Conservation (phyloP, 1,139 yeast species). For the Debaryomycetaceae sp. region DNA sequence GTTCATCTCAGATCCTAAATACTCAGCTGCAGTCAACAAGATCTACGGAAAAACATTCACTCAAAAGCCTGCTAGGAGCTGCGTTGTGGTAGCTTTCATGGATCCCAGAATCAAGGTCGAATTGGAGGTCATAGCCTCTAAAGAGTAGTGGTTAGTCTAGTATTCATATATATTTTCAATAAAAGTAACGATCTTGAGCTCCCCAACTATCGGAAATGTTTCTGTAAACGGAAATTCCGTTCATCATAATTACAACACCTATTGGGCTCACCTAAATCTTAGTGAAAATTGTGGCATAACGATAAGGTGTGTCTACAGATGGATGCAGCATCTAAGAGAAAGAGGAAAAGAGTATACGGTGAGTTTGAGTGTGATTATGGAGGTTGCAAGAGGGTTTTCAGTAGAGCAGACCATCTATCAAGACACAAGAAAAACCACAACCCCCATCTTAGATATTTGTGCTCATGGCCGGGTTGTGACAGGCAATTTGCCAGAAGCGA, state of each 20-base stretch:
- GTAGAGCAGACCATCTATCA: constrained; percentile 35
- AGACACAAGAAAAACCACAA: constrained; percentile 40
- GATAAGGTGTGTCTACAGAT: background rate
- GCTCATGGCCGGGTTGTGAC: constrained; percentile 28
- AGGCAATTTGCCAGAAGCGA: constrained; percentile 35
- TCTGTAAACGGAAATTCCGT: too few species aligned
- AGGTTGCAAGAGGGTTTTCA: constrained; percentile 30
- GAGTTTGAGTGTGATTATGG: constrained; percentile 12
- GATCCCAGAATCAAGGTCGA: constrained; percentile 34
- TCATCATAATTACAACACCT: too few species aligned
- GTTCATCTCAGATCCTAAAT: constrained; percentile 45
- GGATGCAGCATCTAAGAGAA: constrained; percentile 2
- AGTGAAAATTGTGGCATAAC: too few species aligned
- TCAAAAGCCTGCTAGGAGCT: constrained; percentile 54
- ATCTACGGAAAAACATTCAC: constrained; percentile 46
- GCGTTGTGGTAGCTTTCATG: constrained; percentile 43
- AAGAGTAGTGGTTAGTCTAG: constrained; percentile 9
- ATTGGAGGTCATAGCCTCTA: constrained; percentile 33
- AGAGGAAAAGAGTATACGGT: constrained; percentile 12
- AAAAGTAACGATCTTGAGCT: too few species aligned
- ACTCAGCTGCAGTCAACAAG: constrained; percentile 43
- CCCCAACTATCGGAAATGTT: too few species aligned
- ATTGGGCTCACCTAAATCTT: too few species aligned
- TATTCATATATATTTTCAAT: too few species aligned
- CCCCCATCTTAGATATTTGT: constrained; percentile 24